Evolutionary conservation across 345 rosid species (phyloP).

Genomic region (Eucalyptus regnans): DNA sequence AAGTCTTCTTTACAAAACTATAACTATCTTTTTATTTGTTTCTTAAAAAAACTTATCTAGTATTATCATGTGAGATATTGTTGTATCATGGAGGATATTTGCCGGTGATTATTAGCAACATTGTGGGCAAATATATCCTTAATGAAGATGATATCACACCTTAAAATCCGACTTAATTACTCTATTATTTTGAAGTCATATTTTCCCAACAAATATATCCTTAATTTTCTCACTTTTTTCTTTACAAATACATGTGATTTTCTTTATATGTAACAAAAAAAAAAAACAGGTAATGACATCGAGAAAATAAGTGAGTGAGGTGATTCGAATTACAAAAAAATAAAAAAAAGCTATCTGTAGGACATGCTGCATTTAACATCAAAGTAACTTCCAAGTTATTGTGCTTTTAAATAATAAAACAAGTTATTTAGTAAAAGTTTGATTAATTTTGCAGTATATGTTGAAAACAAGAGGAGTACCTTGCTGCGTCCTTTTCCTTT

Average conservation of each 20-base stretch:
- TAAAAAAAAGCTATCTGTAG: background rate
- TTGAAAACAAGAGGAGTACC: background rate
- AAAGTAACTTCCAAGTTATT: background rate
- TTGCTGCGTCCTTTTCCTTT: background rate
- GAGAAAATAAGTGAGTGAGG: background rate
- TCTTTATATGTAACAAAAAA: background rate
- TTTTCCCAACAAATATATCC: too few species aligned
- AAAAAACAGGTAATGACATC: too few species aligned
- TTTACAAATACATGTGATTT: background rate
- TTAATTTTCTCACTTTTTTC: too few species aligned
- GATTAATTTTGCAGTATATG: background rate
- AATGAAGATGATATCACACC: rapidly evolving
- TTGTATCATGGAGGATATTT: rapidly evolving
- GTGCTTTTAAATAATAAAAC: background rate
- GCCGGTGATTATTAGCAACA: rapidly evolving
- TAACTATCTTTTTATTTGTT: too few species aligned
- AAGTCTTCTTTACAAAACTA: too few species aligned
- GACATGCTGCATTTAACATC: background rate
- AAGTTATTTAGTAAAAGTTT: background rate
- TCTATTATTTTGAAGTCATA: too few species aligned
- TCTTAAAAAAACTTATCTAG: too few species aligned
- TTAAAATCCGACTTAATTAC: rapidly evolving
- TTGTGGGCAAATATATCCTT: too few species aligned
- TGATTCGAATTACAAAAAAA: background rate
- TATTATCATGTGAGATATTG: too few species aligned